Evolutionary conservation across 2,329 filamentous ascomycete genomes (phyloP), one percentile per base, ranked within the genome.

Genomic region (Sphaerostilbella broomeana): DNA sequence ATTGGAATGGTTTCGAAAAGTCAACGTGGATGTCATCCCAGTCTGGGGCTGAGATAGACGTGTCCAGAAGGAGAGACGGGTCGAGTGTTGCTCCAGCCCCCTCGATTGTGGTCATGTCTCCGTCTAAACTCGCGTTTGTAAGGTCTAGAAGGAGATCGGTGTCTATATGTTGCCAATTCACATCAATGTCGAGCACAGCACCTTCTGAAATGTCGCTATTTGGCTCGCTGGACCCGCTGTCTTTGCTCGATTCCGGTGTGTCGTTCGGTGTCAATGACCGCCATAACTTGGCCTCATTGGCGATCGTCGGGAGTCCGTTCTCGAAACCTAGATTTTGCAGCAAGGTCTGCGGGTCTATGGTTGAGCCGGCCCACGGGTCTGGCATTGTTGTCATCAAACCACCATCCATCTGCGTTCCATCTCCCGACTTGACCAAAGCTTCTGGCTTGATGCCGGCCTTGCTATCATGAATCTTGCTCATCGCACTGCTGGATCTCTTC

Each of bases 211-310:
- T 72, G 48, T 81, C 77, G 51, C 75, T 80, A 45, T 72, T 79
- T 8, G 75, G 73, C 50, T 81, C 77, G 27, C 77, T 79, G 7
- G 64, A 57, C 4, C 72, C 70, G 48, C 70, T 72, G 41, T 81
- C 76, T 54, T 79, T 78, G 56, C 67, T 75, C 2, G 77, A 81
- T 48, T 80, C 77, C 1, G 77, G 78, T 6, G 78, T 81, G 51
- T 81, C 75, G 44, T 79, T 77, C 1, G 77, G 76, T 17, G 77
- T 77, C 41, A 73, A 60, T 1, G 72, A 68, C 15, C 70, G 69
- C 50, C 76, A 78, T 7, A 73, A 60, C 38, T 59, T 65, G 53
- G 73, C 67, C 45, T 80, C 73, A 10, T 66, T 65, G 39, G 77
- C 69, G 3, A 72, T 64, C 13, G 69, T 75, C 40, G 50, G 54